Conservation (phyloP, 1,139 yeast species). For the Keqinozyma sinolaborantium region DNA sequence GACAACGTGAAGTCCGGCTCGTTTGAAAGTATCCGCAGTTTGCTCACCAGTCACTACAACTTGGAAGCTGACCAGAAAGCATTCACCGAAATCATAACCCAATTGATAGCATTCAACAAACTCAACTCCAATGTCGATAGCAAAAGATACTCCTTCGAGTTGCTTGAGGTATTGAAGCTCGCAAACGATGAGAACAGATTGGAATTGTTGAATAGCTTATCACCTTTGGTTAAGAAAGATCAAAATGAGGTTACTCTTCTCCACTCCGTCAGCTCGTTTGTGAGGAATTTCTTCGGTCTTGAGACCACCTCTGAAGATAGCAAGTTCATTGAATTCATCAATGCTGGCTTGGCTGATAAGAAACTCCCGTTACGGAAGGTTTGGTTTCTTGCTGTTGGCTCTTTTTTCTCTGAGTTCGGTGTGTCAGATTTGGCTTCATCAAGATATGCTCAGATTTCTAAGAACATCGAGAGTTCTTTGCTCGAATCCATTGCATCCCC, state of each 20-base stretch:
- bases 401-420: slow-evolving; percentile 26
- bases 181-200: slow-evolving; percentile 9
- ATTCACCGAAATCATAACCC: slow-evolving; percentile 33
- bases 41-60: slow-evolving; percentile 17
- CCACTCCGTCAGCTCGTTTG: slow-evolving; percentile 48
- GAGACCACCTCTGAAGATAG: slow-evolving; percentile 10
- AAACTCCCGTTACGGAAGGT: slow-evolving; percentile 58
- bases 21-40: slow-evolving; percentile 30
- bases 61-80: slow-evolving; percentile 4
- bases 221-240: slow-evolving; percentile 63
- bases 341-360: slow-evolving; percentile 62
- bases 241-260: slow-evolving; percentile 65
- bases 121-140: slow-evolving; percentile 66
- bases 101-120: slow-evolving; percentile 56
- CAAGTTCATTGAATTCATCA: slow-evolving; percentile 28
- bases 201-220: slow-evolving; percentile 39
- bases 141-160: slow-evolving; percentile 33
- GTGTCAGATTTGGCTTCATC: too few species aligned
- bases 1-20: slow-evolving; percentile 58
- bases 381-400: slow-evolving; percentile 62
- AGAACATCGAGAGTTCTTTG: slow-evolving; percentile 23
- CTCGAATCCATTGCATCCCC: slow-evolving; percentile 47
- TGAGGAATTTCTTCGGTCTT: slow-evolving; percentile 33
- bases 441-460: too few species aligned
- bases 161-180: slow-evolving; percentile 21